Percentiles rank a stretch among this genome's conserved stretches.
These are phyloP conservation scores for Neurospora discreta DNA, from an alignment of 495 filamentous ascomycete species.

Conservation along the genomic window DNA sequence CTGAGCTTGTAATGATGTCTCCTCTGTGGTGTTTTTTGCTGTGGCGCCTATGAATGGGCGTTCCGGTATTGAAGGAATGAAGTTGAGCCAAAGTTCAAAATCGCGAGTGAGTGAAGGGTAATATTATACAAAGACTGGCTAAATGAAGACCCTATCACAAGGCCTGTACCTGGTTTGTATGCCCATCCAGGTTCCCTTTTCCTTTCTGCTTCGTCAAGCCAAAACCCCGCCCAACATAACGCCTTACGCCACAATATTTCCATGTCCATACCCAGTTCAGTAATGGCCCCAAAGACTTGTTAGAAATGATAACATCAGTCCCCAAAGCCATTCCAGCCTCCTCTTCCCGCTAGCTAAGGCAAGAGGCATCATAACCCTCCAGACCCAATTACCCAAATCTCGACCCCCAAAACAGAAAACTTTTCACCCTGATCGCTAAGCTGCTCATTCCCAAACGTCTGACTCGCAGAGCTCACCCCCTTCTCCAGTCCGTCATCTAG, in stretches of 20 bases:
- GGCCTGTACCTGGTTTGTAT: not conserved
- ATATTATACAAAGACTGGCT: not conserved
- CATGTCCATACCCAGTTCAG: not conserved
- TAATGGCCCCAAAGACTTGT: not conserved
- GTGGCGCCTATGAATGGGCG: not conserved
- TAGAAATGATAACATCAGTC: not conserved
- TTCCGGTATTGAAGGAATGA: not conserved
- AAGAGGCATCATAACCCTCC: not conserved
- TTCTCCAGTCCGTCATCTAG: constrained; percentile 79
- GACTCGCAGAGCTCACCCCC: constrained; percentile 67
- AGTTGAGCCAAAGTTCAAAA: not conserved
- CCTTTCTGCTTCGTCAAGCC: not conserved
- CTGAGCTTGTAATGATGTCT: not conserved
- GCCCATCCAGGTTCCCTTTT: not conserved
- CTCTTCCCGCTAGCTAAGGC: not conserved
- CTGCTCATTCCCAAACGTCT: constrained; percentile 91
- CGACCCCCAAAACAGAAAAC: constrained; percentile 84
- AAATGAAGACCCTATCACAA: not conserved
- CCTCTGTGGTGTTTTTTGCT: not conserved
- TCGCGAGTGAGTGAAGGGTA: not conserved
- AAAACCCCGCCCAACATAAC: not conserved
- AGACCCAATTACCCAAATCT: constrained; percentile 71
- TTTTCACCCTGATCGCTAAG: constrained; percentile 91
- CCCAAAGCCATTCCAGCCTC: not conserved
- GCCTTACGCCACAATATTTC: not conserved